Evolutionary conservation across 495 filamentous ascomycete species (phyloP), one percentile per base, ranked within the genome.

Genomic region (Aspergillus bertholletiae): DNA sequence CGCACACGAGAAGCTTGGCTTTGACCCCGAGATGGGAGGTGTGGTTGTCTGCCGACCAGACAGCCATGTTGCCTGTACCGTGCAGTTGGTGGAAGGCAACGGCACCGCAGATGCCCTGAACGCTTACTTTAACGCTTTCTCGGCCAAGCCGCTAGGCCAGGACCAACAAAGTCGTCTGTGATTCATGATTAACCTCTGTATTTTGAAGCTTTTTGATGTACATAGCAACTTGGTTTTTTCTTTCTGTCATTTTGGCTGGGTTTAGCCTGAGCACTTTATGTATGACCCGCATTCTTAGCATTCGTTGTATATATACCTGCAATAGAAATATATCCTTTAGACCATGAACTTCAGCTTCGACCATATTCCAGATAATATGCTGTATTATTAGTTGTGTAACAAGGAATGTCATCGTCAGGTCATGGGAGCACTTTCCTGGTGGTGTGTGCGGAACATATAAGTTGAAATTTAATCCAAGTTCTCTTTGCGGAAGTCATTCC

Each of bases 1-100:
- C 9, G 90, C 90, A 23, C 91, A 96, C 74, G 84, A 87, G 46
- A 95, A 93, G 80, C 88, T 95, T 77, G 91, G 91, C 0, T 67
- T 96, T 22, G 80, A 88, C 58, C 71, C 85, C 60, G 84, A 87
- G 52, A 80, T 73, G 61, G 91, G 90, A 21, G 89, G 85, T 49
- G 79, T 95, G 7, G 83, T 94, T 13, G 85, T 96, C 35, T 88
- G 92, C 26, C 74, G 91, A 41, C 91, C 91, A 0, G 91, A 96
- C 69, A 89, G 89, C 28, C 92, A 96, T 71, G 84, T 95, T 53
- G 89, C 88, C 12, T 83, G 88, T 51, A 86, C 89, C 18, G 81
- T 88, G 3, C 75, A 77, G 58, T 68, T 96, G 32, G 82, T 81
- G 12, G 87, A 92, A 70, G 91, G 90, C 4, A 81, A 72, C 55